phyloP scores from a whole-genome alignment of 306 rosid genomes.

The Prosopis cineraria region DNA sequence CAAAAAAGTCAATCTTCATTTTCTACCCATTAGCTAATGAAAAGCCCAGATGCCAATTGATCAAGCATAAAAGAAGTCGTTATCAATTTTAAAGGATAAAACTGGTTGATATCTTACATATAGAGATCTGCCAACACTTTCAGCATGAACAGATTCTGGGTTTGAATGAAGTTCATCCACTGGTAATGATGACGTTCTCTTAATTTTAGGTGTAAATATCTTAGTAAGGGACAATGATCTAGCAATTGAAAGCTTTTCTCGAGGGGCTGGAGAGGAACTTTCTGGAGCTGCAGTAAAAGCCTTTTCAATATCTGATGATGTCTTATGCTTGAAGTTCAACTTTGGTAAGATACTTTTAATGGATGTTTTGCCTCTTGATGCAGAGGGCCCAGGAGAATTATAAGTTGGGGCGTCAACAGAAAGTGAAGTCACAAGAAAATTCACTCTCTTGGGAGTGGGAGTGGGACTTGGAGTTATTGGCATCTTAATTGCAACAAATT shows the following conservation, averaged over 20 bases:
- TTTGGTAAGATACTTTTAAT: constrained; percentile 71
- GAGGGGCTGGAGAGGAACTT: constrained; percentile 47
- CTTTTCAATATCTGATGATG: constrained; percentile 70
- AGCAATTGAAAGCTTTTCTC: constrained; percentile 64
- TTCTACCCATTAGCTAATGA: constrained; percentile 10
- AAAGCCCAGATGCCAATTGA: constrained; percentile 2
- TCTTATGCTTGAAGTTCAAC: constrained; percentile 64
- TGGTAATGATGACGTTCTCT: constrained; percentile 87
- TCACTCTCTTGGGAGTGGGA: constrained; percentile 75
- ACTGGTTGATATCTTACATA: constrained; percentile 53
- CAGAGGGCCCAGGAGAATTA: constrained; percentile 55
- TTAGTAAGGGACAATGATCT: constrained; percentile 77
- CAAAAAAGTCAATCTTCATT: constrained; percentile 23
- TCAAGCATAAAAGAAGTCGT: background rate
- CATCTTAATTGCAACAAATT: constrained; percentile 70
- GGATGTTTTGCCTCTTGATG: constrained; percentile 68
- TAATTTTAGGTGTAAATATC: constrained; percentile 71
- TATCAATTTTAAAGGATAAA: background rate
- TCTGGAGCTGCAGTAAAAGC: constrained; percentile 47
- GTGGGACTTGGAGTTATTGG: constrained; percentile 79
- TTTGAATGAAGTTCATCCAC: constrained; percentile 66
- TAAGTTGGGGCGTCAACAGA: constrained; percentile 54
- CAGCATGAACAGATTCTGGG: constrained; percentile 60
- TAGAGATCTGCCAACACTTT: constrained; percentile 53
- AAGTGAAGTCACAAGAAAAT: constrained; percentile 66